Evolutionary conservation across 805 yeast species (phyloP), one percentile per base, ranked within the genome.

Genomic region (Cephaloascus albidus): DNA sequence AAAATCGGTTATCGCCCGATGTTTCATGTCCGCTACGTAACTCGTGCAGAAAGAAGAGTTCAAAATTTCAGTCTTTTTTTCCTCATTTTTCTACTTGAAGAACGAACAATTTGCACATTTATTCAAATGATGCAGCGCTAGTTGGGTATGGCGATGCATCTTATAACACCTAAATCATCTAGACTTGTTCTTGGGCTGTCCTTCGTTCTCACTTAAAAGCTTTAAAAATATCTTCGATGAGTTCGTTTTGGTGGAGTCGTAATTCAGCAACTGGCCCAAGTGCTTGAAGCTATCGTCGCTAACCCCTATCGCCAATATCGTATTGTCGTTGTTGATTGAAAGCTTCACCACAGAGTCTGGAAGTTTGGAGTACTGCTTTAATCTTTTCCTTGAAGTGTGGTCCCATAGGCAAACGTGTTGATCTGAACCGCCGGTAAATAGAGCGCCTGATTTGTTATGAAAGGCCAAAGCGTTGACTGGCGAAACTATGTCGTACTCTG

Each of bases 341-440:
- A 55, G 42, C 33, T 54, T 53, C 20, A 50, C 50, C 2, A 60
- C 46, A 42, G 38, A 4, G 17, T 38, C 38, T 4, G 35, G 28
- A 32, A 59, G 50, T 39, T 47, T 54, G 51, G 67, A 66, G 41
- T 58, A 69, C 47, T 65, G 63, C 48, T 61, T 63, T 44, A 68
- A 57, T 38, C 76, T 53, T 49, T 71, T 68, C 33, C 70, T 52
- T 36, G 65, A 59, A 33, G 58, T 51, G 54, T 61, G 61, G 45
- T 74, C 73, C 79, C 81, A 73, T 35, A 70, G 52, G 44, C 74
- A 71, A 5, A 76, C 63, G 17, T 56, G 50, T 1, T 71, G 71
- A 48, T 76, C 81, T 2, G 72, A 65, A 3, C 79, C 81, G 0
- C 69, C 72, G 1, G 81, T 72, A 48, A 69, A 71, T 15, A 75